A percentile compares a stretch with the other conserved stretches of the same genome.
These are phyloP conservation scores for Sporothrix luriei DNA, from an alignment of 2,329 filamentous ascomycete species.

Conservation along the genomic window DNA sequence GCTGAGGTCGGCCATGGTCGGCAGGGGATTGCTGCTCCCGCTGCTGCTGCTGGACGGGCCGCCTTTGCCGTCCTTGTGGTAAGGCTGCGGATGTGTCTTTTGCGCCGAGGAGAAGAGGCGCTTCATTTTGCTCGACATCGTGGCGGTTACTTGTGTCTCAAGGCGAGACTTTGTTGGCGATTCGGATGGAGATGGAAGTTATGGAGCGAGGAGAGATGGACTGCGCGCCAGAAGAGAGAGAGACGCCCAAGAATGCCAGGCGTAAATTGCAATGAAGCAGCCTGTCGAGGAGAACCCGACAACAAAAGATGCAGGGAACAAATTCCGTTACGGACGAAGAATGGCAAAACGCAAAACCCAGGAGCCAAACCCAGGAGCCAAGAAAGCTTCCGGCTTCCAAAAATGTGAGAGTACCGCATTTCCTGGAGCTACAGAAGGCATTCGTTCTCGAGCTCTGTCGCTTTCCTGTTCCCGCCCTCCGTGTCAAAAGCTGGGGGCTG, in stretches of 20 bases:
- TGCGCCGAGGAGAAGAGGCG: constrained; percentile 25
- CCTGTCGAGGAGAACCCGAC: neutral
- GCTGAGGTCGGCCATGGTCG: constrained; percentile 22
- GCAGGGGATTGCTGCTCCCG: neutral
- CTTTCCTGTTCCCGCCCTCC: neutral
- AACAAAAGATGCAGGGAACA: neutral
- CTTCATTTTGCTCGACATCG: constrained; percentile 26
- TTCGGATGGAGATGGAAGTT: neutral
- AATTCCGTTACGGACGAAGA: no score
- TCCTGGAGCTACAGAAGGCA: neutral
- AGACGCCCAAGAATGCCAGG: neutral
- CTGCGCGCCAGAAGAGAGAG: neutral
- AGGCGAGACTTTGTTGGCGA: neutral
- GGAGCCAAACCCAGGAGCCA: no score
- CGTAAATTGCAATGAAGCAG: neutral
- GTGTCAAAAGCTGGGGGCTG: neutral
- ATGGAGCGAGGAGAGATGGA: neutral
- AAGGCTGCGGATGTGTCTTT: neutral
- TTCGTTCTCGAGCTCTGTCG: neutral
- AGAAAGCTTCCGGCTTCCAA: neutral
- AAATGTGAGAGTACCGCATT: neutral
- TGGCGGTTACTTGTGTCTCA: neutral
- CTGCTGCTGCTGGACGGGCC: neutral
- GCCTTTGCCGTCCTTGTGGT: neutral
- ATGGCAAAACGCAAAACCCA: no score